A percentile compares a stretch with the other conserved stretches of the same genome.
These are phyloP conservation scores for Globisporangium cystogenes DNA, from an alignment of 352 stramenopile species.

Conservation along the genomic window DNA sequence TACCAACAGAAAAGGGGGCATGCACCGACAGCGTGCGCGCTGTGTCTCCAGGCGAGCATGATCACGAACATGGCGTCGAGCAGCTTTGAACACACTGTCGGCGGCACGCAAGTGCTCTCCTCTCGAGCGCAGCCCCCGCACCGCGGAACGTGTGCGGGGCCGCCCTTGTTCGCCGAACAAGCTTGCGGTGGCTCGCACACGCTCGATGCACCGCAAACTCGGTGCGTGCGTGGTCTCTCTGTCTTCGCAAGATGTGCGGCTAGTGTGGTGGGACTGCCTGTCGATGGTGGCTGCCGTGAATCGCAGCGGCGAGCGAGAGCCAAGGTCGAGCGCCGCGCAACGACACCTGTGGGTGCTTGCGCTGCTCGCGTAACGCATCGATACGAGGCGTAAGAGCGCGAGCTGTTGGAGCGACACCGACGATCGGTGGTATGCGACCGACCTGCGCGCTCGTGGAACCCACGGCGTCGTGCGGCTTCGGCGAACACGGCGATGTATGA, in stretches of 20 bases:
- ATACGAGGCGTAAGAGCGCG: no score
- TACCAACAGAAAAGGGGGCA: conserved; percentile 28
- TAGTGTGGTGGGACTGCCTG: neutral
- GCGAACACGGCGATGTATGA: no score
- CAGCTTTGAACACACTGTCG: no score
- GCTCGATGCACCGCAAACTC: neutral
- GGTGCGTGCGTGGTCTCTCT: neutral
- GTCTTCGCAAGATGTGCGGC: no score
- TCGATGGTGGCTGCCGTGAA: neutral
- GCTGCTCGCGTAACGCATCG: no score
- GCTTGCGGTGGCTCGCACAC: no score
- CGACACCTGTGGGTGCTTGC: no score
- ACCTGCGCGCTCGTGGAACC: no score
- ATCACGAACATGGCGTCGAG: no score
- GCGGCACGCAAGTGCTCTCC: conserved; percentile 14
- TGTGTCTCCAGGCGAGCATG: conserved; percentile 16
- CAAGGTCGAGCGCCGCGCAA: conserved; percentile 17
- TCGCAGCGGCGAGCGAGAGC: conserved; percentile 6
- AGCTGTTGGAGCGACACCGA: no score
- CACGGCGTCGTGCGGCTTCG: no score
- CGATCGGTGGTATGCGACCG: no score
- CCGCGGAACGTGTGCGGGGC: conserved; percentile 4
- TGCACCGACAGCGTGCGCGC: conserved; percentile 21
- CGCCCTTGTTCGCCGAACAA: neutral
- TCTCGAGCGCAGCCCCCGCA: conserved; percentile 5